Evolutionary conservation across 371 early-diverging fungal species (phyloP), one percentile per base, ranked within the genome.

Genomic region (Apophysomyces variabilis): DNA sequence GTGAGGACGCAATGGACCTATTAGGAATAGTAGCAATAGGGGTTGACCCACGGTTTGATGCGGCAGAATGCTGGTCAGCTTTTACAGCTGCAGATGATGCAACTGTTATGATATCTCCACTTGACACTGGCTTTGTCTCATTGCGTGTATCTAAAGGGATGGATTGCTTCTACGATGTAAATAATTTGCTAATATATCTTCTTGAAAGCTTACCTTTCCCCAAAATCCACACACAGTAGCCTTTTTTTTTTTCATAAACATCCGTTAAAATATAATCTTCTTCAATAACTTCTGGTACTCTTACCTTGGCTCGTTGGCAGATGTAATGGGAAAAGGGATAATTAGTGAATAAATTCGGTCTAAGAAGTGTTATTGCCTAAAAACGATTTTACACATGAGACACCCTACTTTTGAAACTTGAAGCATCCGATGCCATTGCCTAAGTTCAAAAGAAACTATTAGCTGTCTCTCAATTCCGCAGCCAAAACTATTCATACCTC

Each of bases 221-320:
- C 54, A 50, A 26, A 50, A 50, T 7, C 54, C 54, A 50, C 54
- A 50, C 21, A 50, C 54, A 21, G 54, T 26, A 7, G 54, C 21
- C 54, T 50, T 7, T 50, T 9, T 32, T 1, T 18, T 18, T 18
- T 26, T 7, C 18, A 7, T 0, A 21, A 18, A 50, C 21, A 0
- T 8, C 21, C 5, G n/a, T 21, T 7, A 45, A 45, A 45, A 45
- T 0, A 4, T 1, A 7, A 21, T 18, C 21, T 7, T 18, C 7
- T 7, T 50, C 21, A 21, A 0, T 26, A 9, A 41, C 5, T 5
- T 8, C 1, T 2, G 41, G 13, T 50, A 21, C 3, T 16, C 4
- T 21, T 50, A 50, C 54, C 54, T 50, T 50, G 16, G 18, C 35
- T 21, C 21, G 16, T 50, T 50, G n/a, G 21, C 54, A 50, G 7